A percentile compares a stretch with the other conserved stretches of the same genome.
phyloP scores from a whole-genome alignment of 1,284 basidiomycete genomes.

The Wallemia hederae region DNA sequence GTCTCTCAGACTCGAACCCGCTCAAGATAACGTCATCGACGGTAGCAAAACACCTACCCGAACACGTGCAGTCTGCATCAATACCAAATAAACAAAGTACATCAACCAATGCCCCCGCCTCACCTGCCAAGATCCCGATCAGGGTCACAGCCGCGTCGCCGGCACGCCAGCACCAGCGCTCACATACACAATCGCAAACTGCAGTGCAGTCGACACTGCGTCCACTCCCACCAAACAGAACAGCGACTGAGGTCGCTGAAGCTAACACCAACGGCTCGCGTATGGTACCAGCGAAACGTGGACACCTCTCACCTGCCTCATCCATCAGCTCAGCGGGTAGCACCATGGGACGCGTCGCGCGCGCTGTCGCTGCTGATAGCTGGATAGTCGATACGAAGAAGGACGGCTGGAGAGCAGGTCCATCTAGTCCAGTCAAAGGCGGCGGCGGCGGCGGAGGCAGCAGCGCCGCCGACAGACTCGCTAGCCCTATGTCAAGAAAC shows the following conservation, averaged over 20 bases:
- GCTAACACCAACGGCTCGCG: not conserved
- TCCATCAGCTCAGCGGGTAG: not conserved
- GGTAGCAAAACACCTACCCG: no score
- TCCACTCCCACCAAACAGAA: not conserved
- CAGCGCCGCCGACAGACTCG: no score
- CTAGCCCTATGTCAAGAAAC: not conserved
- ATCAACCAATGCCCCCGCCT: not conserved
- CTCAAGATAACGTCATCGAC: not conserved
- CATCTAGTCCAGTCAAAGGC: no score
- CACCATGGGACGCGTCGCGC: not conserved
- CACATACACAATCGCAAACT: no score
- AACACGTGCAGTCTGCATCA: not conserved
- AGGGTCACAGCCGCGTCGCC: not conserved
- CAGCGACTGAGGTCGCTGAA: not conserved
- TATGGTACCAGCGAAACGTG: not conserved
- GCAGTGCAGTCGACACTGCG: not conserved
- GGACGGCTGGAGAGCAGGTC: not conserved
- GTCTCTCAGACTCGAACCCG: not conserved
- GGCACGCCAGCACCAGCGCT: not conserved
- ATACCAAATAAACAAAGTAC: not conserved
- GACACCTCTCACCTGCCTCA: not conserved
- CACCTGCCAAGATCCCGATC: not conserved
- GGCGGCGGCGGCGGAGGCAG: no score
- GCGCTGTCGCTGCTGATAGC: not conserved
- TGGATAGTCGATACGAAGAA: not conserved